Base-by-base conservation (phyloP, 2,329 filamentous ascomycete species). In the Aspergillus sp. region DNA sequence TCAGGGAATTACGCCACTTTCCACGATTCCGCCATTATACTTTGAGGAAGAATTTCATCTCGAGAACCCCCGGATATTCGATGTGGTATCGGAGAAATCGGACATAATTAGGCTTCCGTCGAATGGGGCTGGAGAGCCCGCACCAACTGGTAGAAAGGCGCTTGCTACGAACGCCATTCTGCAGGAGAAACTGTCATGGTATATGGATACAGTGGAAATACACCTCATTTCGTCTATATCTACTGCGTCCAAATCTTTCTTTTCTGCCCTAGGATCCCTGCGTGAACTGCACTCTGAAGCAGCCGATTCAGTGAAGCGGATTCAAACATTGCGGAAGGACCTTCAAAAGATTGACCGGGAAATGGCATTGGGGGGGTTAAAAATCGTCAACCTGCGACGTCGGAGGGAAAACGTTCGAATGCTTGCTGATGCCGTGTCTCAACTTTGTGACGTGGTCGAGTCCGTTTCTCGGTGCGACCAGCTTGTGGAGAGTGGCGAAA, bases 161-260 rank as follows among this genome's bases (percentile, higher is more conserved):
- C 75, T 98, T 23, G 91, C 91, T 6, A 96, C 90, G 0, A 98
- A 98, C 69, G 93, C 93, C 0, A 98, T 98, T 49, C 69, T 98
- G 32, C 93, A 98, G 65, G 93, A 98, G 69, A 98, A 98, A 69
- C 75, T 98, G 10, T 97, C 93, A 0, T 98, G 93, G 93, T 98
- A 98, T 67, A 95, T 98, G 90, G 93, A 98, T 65, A 98, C 93
- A 0, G 90, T 98, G 19, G 93, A 98, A 65, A 89, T 98, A 47
- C 93, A 98, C 65, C 75, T 98, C 6, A 96, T 98, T 58, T 89
- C 88, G 27, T 95, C 90, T 0, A 98, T 98, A 53, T 97, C 91
- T 2, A 90, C 88, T 0, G 93, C 93, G 1, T 97, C 93, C 0
- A 90, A 89, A 0, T 95, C 91, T 0, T 98, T 98, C 68, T 98